Evolutionary conservation across 23 red algal species (phyloP).

Genomic region (Gracilaria domingensis): DNA sequence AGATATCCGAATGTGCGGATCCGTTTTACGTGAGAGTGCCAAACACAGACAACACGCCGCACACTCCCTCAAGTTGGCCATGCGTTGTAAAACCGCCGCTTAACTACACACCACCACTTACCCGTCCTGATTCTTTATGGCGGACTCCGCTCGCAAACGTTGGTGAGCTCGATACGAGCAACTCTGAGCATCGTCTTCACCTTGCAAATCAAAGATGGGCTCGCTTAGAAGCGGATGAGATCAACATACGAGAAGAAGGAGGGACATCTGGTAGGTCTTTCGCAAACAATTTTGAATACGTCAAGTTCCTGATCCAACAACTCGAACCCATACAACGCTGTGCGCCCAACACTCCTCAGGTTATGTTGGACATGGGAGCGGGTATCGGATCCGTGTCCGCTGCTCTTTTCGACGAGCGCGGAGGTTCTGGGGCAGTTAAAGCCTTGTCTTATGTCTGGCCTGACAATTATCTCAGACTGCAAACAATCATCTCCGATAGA

Average conservation of each 20-base stretch:
- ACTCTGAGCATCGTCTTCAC: constrained; percentile 27
- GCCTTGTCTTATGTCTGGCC: constrained; percentile 43
- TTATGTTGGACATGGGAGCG: constrained; percentile 52
- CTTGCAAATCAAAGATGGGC: constrained; percentile 47
- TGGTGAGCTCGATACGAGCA: constrained; percentile 22
- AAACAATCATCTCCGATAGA: constrained; percentile 50
- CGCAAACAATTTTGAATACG: constrained; percentile 44
- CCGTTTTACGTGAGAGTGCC: constrained; percentile 44
- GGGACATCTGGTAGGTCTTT: constrained; percentile 48
- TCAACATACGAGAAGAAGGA: constrained; percentile 45
- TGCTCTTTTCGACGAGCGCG: constrained; percentile 27
- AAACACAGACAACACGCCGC: constrained; percentile 35
- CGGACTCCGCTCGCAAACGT: constrained; percentile 31
- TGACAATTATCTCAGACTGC: constrained; percentile 43
- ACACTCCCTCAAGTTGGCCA: neutral
- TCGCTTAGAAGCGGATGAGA: constrained; percentile 1
- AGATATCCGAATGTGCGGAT: constrained; percentile 14
- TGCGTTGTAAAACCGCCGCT: constrained; percentile 19
- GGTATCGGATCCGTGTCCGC: constrained; percentile 54
- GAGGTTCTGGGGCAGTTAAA: constrained; percentile 11
- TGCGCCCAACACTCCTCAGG: neutral
- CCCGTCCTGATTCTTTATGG: constrained; percentile 36
- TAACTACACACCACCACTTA: constrained; percentile 33
- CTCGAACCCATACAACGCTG: constrained; percentile 29
- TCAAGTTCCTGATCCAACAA: neutral